These are phyloP conservation scores for Tuber melanosporum DNA, from an alignment of 495 filamentous ascomycete species.

Conservation along the genomic window DNA sequence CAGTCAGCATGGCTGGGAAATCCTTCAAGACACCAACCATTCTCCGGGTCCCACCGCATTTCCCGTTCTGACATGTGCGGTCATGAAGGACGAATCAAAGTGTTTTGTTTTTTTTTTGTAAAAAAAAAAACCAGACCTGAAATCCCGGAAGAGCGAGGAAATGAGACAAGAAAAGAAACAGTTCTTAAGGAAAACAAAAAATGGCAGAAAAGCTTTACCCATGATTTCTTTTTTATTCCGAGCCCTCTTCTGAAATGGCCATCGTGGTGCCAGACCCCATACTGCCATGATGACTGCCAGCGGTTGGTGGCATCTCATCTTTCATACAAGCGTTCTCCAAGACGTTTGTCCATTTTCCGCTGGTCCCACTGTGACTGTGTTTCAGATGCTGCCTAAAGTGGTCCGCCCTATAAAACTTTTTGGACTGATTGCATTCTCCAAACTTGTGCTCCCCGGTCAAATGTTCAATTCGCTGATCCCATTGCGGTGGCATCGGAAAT, in stretches of 20 bases:
- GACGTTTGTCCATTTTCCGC: slow-evolving; percentile 98
- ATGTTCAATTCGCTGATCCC: slow-evolving; percentile 79
- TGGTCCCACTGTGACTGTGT: slow-evolving; percentile 93
- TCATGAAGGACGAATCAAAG: slow-evolving; percentile 15
- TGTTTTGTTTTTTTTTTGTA: slow-evolving; percentile 19
- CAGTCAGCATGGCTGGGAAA: slow-evolving; percentile 27
- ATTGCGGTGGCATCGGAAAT: slow-evolving; percentile 72
- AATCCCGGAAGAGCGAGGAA: slow-evolving; percentile 22
- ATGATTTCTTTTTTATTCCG: slow-evolving; percentile 16
- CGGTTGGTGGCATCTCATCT: slow-evolving; percentile 55
- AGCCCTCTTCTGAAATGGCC: slow-evolving; percentile 35
- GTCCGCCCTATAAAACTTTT: slow-evolving; percentile 96
- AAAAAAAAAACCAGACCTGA: slow-evolving; percentile 14
- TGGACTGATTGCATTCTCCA: slow-evolving; percentile 93
- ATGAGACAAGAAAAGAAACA: slow-evolving; percentile 15
- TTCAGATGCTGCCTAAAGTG: slow-evolving; percentile 98
- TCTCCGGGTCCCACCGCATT: slow-evolving; percentile 17
- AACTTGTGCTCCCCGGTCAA: slow-evolving; percentile 90
- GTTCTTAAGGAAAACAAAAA: slow-evolving; percentile 18
- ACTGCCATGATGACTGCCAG: slow-evolving; percentile 23
- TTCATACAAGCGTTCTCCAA: slow-evolving; percentile 96
- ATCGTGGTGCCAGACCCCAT: slow-evolving; percentile 29
- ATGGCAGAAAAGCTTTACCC: slow-evolving; percentile 11
- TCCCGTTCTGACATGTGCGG: slow-evolving; percentile 24
- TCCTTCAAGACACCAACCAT: neutral